A percentile compares a stretch with the other conserved stretches of the same genome.
Evolutionary conservation across 805 yeast species (phyloP).

Genomic region (Saccharomyces eubayanus): DNA sequence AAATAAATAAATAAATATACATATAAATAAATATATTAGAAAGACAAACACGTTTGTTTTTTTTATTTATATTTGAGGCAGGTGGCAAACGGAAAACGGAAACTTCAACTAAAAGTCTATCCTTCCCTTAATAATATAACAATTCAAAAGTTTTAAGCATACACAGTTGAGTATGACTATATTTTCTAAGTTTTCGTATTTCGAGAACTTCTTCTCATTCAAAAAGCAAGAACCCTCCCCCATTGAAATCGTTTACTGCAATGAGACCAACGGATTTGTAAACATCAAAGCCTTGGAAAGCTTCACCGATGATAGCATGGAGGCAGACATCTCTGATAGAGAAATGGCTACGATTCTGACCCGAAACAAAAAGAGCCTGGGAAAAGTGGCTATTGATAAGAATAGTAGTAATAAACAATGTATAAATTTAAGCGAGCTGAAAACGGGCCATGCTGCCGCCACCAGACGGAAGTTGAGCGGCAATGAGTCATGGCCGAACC

Average conservation of each 20-base stretch:
- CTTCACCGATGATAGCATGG: slow-evolving; percentile 8
- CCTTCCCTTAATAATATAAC: background rate
- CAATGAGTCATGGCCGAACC: background rate
- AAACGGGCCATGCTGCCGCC: slow-evolving; percentile 3
- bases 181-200: background rate
- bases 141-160: background rate
- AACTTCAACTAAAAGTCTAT: background rate
- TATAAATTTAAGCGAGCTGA: background rate
- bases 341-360: slow-evolving; percentile 18
- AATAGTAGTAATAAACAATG: background rate
- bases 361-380: slow-evolving; percentile 1
- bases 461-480: background rate
- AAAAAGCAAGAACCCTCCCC: background rate
- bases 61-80: background rate
- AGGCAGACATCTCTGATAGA: slow-evolving; percentile 16
- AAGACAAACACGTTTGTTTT: background rate
- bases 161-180: background rate
- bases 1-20: background rate
- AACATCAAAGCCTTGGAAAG: background rate
- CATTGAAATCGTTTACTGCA: background rate
- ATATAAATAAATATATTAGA: background rate
- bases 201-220: background rate
- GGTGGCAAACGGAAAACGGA: background rate
- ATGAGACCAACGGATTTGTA: background rate
- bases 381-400: background rate